These are phyloP conservation scores for Dendrostoma leiphaemia DNA, from an alignment of 2,329 filamentous ascomycete species.

Conservation along the genomic window DNA sequence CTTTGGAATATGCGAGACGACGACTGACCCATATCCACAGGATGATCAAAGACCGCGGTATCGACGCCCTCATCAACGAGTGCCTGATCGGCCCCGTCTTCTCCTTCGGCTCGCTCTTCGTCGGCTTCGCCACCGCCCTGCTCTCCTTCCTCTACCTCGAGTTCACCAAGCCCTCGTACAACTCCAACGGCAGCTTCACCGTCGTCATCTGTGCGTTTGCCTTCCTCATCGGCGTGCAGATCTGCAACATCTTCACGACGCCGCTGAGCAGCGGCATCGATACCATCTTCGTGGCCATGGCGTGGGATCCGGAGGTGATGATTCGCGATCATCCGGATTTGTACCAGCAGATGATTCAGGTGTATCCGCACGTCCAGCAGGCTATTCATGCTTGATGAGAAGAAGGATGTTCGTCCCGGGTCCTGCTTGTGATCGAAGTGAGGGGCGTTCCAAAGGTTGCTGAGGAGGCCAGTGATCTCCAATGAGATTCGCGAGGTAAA, in stretches of 20 bases:
- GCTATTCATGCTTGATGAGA: conserved; percentile 63
- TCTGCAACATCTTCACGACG: conserved; percentile 85
- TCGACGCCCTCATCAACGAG: conserved; percentile 87
- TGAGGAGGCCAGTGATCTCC: no score
- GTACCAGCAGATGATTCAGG: conserved; percentile 72
- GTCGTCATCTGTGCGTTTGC: conserved; percentile 78
- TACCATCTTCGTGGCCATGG: conserved; percentile 81
- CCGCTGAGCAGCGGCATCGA: conserved; percentile 87
- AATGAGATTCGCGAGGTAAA: neutral
- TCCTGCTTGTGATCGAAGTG: neutral
- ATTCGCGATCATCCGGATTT: conserved; percentile 79
- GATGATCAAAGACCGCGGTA: conserved; percentile 88
- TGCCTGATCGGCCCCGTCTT: conserved; percentile 75
- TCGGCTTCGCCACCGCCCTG: conserved; percentile 78
- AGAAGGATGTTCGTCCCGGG: neutral
- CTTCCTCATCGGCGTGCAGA: conserved; percentile 87
- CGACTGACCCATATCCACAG: no score
- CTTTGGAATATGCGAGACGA: no score
- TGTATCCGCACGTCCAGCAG: conserved; percentile 82
- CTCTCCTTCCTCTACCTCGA: conserved; percentile 84
- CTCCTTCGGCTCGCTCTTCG: conserved; percentile 77
- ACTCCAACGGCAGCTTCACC: conserved; percentile 65
- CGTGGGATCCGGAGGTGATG: conserved; percentile 70
- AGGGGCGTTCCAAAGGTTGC: no score
- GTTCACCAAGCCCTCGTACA: conserved; percentile 80